Evolutionary conservation across 306 rosid species (phyloP), one percentile per base, ranked within the genome.

Genomic region (Arachis stenosperma): DNA sequence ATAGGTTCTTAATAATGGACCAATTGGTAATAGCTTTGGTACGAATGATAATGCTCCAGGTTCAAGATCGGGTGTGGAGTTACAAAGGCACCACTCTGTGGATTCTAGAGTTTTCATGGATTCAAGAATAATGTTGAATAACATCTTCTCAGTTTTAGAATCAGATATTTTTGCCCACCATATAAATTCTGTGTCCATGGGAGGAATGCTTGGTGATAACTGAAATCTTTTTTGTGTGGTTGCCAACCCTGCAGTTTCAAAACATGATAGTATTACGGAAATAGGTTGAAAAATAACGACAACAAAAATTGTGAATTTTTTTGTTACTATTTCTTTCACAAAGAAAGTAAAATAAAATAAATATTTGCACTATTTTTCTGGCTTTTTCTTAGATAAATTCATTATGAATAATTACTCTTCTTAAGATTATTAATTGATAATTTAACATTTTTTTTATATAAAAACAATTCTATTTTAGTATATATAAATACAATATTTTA

Each of bases 1-100:
- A 33, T 33, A 33, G 37, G 4, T 33, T 33, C 37, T 33, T 4
- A 9, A 10, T 10, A 77, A 69, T 22, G 81, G 75, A 0, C 81
- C 71, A 30, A 70, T 17, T 8, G 71, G 76, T n/a, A 62, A 50
- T 40, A 75, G 17, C 2, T 67, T 75, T 0, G 74, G 61, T 12
- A 22, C 62, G 5, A 67, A 44, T 2, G 80, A 37, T 3, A 75
- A 12, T 3, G 73, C 67, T 43, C 37, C 69, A 3, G 39, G 74
- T 67, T 75, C 79, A 53, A 75, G 67, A 55, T 75, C 73, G 44
- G 9, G 8, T 3, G 60, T 8, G 4, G 79, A n/a, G 57, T 52
- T 52, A 14, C 57, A 52, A 36, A 60, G 0, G 44, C 65, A 60
- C 65, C 65, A 60, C 65, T 60, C 22, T 12, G 27, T 60, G 22